Percentiles rank a stretch among this genome's conserved stretches.
Evolutionary conservation across 352 stramenopile genomes (phyloP).

Genomic region (Globisporangium canariense): DNA sequence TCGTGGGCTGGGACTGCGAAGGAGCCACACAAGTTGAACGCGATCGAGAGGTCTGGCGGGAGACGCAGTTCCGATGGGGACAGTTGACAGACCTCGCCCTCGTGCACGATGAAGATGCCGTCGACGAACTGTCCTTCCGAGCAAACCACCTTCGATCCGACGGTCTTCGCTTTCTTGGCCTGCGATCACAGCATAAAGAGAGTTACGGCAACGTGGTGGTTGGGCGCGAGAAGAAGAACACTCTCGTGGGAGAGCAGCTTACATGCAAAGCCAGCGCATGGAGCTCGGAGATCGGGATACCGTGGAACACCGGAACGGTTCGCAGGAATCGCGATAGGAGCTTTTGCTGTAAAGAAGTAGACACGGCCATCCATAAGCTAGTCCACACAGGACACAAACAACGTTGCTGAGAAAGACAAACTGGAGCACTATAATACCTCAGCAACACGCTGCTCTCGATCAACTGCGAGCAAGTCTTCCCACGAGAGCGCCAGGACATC

Average conservation of each 20-base stretch:
- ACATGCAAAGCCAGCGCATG: constrained; percentile 25
- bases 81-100: constrained; percentile 51
- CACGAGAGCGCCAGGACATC: constrained; percentile 33
- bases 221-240: too few species aligned
- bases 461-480: constrained; percentile 25
- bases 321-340: constrained; percentile 33
- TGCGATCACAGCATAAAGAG: constrained; percentile 1
- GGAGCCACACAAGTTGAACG: constrained; percentile 47
- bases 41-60: constrained; percentile 42
- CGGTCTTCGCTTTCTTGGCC: constrained; percentile 37
- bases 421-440: constrained; percentile 19
- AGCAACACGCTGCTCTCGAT: constrained; percentile 25
- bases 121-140: constrained; percentile 53
- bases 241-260: constrained; percentile 3
- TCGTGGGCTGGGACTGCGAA: constrained; percentile 24
- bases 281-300: constrained; percentile 30
- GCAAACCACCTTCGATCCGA: constrained; percentile 51
- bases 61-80: constrained; percentile 31
- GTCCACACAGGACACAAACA: not conserved
- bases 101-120: constrained; percentile 44
- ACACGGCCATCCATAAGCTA: not conserved
- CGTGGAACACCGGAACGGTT: constrained; percentile 37
- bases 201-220: too few species aligned
- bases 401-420: too few species aligned
- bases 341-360: constrained; percentile 21